These are phyloP conservation scores for Claviceps fusiformis DNA, from an alignment of 2,329 filamentous ascomycete species.

Conservation along the genomic window DNA sequence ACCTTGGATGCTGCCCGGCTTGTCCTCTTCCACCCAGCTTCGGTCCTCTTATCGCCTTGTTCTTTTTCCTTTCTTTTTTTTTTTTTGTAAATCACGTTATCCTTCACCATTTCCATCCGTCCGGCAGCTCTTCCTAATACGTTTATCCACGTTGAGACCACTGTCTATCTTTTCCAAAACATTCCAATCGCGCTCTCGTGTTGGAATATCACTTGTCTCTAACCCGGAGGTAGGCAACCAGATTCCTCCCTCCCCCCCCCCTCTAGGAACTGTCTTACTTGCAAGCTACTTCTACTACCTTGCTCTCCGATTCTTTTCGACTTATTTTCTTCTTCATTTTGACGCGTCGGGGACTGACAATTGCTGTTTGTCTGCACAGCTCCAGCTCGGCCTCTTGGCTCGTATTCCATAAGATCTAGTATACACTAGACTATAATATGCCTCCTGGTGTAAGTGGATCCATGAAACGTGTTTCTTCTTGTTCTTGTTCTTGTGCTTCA, in stretches of 20 bases:
- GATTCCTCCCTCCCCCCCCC: conserved; percentile 14
- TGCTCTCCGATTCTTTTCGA: conserved; percentile 1
- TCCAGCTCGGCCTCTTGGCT: conserved; percentile 8
- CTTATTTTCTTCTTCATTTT: conserved; percentile 4
- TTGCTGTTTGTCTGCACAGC: conserved; percentile 1
- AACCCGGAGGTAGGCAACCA: conserved; percentile 21
- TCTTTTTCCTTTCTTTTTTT: conserved; percentile 3
- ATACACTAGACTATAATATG: conserved; percentile 18
- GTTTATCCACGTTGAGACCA: conserved; percentile 15
- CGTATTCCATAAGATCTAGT: conserved; percentile 9
- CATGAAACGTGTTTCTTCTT: neutral
- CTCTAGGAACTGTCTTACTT: conserved; percentile 18
- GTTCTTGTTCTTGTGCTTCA: neutral
- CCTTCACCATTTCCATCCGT: conserved; percentile 12
- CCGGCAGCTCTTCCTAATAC: conserved; percentile 16
- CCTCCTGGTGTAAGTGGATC: conserved; percentile 20
- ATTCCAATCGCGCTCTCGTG: conserved; percentile 25
- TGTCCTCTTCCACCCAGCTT: conserved; percentile 11
- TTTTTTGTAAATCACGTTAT: conserved; percentile 6
- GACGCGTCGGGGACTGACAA: conserved; percentile 11
- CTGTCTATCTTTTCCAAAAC: conserved; percentile 18
- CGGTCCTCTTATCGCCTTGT: conserved; percentile 8
- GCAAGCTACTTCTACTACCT: conserved; percentile 8
- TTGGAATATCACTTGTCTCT: conserved; percentile 17
- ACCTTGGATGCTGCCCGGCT: conserved; percentile 16